Conservation (phyloP, 2,329 filamentous ascomycete genomes). For the Aspergillus jensenii region DNA sequence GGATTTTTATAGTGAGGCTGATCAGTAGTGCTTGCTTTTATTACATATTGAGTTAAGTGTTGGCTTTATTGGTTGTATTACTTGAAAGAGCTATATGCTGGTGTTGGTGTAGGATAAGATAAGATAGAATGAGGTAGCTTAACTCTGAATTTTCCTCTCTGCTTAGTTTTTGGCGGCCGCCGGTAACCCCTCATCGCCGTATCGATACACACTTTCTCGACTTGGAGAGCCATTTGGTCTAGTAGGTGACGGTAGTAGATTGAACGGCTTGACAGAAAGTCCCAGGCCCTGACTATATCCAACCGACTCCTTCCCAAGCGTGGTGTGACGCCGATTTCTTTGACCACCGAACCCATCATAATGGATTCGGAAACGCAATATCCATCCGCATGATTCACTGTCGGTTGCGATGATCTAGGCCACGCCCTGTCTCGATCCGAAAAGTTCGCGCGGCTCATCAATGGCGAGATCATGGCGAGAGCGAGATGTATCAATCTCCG, state of each 20-base stretch:
- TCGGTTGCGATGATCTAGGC: background rate
- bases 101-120: background rate
- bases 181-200: background rate
- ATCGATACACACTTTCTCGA: background rate
- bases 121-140: background rate
- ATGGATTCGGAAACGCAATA: background rate
- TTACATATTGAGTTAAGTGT: background rate
- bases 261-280: background rate
- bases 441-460: background rate
- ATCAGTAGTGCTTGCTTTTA: constrained; percentile 15
- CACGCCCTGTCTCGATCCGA: background rate
- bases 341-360: background rate
- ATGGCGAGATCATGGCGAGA: background rate
- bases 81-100: background rate
- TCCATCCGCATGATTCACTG: background rate
- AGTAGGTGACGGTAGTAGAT: background rate
- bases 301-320: background rate
- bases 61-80: background rate
- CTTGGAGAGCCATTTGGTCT: background rate
- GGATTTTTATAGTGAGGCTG: constrained; percentile 34
- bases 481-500: background rate
- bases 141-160: background rate
- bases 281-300: background rate
- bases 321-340: background rate
- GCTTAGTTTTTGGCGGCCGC: background rate